phyloP scores from a whole-genome alignment of 1,139 yeast genomes.

The Wickerhamiella infanticola region DNA sequence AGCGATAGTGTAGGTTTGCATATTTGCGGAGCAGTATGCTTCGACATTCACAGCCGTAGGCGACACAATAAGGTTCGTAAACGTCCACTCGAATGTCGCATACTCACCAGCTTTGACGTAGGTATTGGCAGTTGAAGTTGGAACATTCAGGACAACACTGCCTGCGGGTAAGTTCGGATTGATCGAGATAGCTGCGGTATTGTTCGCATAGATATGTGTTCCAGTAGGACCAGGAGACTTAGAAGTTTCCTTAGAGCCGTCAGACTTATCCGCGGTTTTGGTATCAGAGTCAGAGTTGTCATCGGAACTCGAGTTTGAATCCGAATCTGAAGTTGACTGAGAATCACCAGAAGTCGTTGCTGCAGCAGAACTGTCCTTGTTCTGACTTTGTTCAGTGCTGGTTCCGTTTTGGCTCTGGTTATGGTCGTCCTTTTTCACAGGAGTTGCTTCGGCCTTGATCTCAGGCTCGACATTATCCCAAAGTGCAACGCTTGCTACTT shows the following conservation, averaged over 20 bases:
- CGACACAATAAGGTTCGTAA: constrained; percentile 23
- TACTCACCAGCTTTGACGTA: constrained; percentile 27
- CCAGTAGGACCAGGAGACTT: constrained; percentile 4
- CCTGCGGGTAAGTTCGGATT: constrained; percentile 26
- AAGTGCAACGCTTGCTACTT: not conserved
- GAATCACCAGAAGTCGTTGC: not conserved
- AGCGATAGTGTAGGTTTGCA: constrained; percentile 25
- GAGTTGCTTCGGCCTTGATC: not conserved
- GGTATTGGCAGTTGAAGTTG: constrained; percentile 23
- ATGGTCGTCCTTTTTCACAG: not conserved
- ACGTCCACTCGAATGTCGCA: constrained; percentile 30
- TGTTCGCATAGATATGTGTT: constrained; percentile 7
- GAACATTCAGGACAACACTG: constrained; percentile 22
- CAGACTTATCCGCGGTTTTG: not conserved
- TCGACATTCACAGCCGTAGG: constrained; percentile 26
- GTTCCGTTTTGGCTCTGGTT: not conserved
- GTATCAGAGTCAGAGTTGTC: constrained; percentile 1
- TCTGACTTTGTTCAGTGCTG: not conserved
- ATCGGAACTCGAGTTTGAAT: not conserved
- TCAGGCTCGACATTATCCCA: not conserved
- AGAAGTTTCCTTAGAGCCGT: constrained; percentile 3
- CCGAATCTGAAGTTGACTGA: not conserved
- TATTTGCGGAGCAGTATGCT: constrained; percentile 25
- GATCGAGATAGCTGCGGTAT: constrained; percentile 18
- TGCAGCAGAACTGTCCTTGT: not conserved